Evolutionary conservation across 169 alveolate genomes (phyloP).

Genomic region (Blepharisma undulans): DNA sequence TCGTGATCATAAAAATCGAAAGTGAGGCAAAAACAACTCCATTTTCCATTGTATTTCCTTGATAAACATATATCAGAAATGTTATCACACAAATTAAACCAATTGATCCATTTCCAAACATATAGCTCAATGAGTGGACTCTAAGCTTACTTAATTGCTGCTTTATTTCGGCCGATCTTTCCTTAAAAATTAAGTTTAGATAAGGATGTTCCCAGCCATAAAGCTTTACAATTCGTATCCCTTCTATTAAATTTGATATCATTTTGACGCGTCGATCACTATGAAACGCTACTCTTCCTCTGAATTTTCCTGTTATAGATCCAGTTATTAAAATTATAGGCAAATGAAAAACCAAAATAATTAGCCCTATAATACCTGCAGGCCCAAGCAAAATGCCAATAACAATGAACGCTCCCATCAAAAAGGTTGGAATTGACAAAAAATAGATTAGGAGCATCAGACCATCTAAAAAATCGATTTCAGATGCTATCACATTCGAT

Average conservation of each 20-base stretch:
- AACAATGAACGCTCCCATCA: not conserved
- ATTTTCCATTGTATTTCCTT: not conserved
- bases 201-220: constrained; percentile 74
- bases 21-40: not conserved
- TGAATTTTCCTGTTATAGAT: not conserved
- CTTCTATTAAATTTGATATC: constrained; percentile 62
- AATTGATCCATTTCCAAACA: not conserved
- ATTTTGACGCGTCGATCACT: constrained; percentile 67
- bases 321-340: not conserved
- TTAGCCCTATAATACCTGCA: not conserved
- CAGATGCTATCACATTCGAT: not conserved
- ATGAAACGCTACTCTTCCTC: not conserved
- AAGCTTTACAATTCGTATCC: constrained; percentile 65
- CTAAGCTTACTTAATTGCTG: not conserved
- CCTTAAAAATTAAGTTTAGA: not conserved
- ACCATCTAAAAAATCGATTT: not conserved
- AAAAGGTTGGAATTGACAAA: not conserved
- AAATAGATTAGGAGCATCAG: not conserved
- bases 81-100: not conserved
- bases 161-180: not conserved
- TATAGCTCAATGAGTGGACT: not conserved
- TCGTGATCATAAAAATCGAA: not conserved
- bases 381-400: not conserved
- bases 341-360: not conserved
- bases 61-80: not conserved